phyloP scores from a whole-genome alignment of 176 grass and related monocot genomes.

The Leersia perrieri region DNA sequence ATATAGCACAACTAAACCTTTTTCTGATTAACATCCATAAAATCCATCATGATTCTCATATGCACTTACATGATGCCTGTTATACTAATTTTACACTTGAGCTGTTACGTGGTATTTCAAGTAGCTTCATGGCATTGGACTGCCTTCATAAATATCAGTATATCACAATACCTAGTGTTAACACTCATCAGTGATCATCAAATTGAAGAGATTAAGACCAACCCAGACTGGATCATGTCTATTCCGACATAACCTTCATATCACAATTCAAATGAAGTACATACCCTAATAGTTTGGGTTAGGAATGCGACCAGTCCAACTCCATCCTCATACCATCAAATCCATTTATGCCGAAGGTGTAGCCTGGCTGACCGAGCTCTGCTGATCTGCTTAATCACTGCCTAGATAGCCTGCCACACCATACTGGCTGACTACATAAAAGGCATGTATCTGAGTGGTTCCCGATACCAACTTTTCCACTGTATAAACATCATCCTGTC shows the following conservation, averaged over 20 bases:
- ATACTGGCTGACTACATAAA: neutral
- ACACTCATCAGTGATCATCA: neutral
- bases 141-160: neutral
- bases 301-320: neutral
- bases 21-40: neutral
- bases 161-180: neutral
- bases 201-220: neutral
- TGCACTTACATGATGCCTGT: neutral
- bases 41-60: neutral
- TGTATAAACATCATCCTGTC: neutral
- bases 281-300: neutral
- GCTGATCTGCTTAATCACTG: neutral
- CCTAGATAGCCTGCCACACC: neutral
- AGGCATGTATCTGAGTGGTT: neutral
- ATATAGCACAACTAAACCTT: neutral
- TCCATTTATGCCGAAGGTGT: neutral
- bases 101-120: neutral
- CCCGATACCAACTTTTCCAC: neutral
- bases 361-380: neutral
- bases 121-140: neutral
- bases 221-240: too few relatives aligned
- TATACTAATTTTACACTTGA: neutral
- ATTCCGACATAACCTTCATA: too few relatives aligned
- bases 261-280: neutral
- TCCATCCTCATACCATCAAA: neutral